Evolutionary conservation across 179 eudicot genomes (phyloP).

Genomic region (Spergularia azorica): DNA sequence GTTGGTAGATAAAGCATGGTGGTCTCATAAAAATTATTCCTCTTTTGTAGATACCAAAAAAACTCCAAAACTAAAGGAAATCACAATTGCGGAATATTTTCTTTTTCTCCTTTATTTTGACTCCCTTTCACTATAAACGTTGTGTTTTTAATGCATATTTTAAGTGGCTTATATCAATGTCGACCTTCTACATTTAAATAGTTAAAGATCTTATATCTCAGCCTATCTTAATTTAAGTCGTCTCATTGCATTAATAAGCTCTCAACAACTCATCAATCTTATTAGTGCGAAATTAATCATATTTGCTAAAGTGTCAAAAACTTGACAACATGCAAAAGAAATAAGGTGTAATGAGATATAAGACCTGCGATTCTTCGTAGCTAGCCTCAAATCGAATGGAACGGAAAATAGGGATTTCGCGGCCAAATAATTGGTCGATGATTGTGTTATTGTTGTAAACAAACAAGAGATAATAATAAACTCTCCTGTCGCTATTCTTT

Average conservation of each 20-base stretch:
- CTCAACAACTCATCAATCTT: not conserved
- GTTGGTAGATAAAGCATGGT: constrained; percentile 18
- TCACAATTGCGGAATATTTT: constrained; percentile 1
- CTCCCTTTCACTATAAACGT: constrained; percentile 4
- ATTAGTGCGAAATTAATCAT: too few relatives aligned
- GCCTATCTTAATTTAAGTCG: too few relatives aligned
- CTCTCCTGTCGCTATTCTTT: too few relatives aligned
- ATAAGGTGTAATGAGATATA: too few relatives aligned
- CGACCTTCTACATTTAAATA: not conserved
- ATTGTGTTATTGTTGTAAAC: not conserved
- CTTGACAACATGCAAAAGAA: too few relatives aligned
- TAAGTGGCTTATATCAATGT: not conserved
- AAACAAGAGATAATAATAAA: not conserved
- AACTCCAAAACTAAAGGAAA: not conserved
- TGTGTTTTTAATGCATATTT: not conserved
- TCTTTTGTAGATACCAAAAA: constrained; percentile 24
- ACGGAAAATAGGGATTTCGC: not conserved
- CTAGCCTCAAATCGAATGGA: not conserved
- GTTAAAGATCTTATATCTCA: too few relatives aligned
- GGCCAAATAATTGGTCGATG: not conserved
- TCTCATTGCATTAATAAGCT: not conserved
- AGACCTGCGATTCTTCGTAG: too few relatives aligned
- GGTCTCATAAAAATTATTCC: constrained; percentile 24
- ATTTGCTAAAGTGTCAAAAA: too few relatives aligned
- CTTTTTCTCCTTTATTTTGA: not conserved